Conservation (phyloP, 2,329 filamentous ascomycete genomes). For the Pestalotiopsis sp. region DNA sequence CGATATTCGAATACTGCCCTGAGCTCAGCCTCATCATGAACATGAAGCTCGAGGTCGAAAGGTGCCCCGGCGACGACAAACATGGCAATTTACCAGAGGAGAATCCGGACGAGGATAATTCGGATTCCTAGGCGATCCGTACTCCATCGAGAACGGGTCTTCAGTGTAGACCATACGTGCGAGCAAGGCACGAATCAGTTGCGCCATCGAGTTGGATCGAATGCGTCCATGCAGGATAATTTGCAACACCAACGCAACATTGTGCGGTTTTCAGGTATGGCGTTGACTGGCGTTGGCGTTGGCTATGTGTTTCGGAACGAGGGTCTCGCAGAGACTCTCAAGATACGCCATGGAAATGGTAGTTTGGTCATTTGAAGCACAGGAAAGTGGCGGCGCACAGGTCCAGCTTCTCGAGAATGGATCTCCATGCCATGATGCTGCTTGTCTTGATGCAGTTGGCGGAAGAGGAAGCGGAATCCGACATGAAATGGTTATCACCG, state of each 20-base stretch:
- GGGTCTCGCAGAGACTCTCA: too few relatives aligned
- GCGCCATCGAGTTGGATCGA: neutral
- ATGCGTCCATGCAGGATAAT: neutral
- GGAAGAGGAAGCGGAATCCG: neutral
- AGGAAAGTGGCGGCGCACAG: too few relatives aligned
- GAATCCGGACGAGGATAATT: neutral
- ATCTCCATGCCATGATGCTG: neutral
- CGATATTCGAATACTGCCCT: constrained; percentile 58
- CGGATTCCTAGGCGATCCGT: neutral
- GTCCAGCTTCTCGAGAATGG: neutral
- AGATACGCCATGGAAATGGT: too few relatives aligned
- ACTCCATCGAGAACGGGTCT: neutral
- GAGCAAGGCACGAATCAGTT: neutral
- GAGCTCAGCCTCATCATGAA: constrained; percentile 58
- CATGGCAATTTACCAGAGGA: constrained; percentile 6
- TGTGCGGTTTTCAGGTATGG: neutral
- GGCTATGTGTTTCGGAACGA: neutral
- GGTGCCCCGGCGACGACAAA: constrained; percentile 41
- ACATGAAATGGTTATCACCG: neutral
- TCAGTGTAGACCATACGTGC: neutral
- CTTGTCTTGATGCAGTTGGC: neutral
- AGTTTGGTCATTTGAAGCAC: too few relatives aligned
- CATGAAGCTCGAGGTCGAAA: constrained; percentile 56
- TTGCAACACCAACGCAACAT: neutral
- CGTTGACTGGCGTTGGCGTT: neutral